Evolutionary conservation across 768 basidiomycete species (phyloP), one percentile per base, ranked within the genome.

Genomic region (Suillus plorans): DNA sequence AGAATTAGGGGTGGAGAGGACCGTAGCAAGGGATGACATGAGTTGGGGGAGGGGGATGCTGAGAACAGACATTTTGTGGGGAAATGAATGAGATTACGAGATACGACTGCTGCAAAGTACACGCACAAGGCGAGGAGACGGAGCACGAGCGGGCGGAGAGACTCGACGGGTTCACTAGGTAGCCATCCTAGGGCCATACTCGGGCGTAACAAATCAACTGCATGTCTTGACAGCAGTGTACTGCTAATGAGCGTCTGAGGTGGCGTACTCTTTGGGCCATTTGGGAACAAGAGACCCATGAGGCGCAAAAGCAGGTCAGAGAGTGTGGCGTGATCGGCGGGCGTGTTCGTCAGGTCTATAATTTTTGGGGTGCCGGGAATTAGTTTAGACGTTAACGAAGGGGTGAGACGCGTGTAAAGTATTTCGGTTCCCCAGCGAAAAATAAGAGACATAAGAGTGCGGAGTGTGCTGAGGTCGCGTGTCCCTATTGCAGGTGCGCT

Each of bases 371-470:
- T 60, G 18, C 45, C 66, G 22, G 68, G 60, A 13, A 67, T 52
- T 8, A 73, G 63, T 44, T 73, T 76, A 53, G 68, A 68, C 20
- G 79, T 78, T 84, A 80, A 84, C 45, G 76, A 71, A 59, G 74
- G 72, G 31, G 71, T 70, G n/a, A 87, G 74, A 59, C 77, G 79
- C 14, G 73, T 67, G 45, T 90, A 78, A 5, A 89, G 71, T 4
- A 84, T 84, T 16, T 87, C 83, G 3, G 86, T 73, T 8, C 85
- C 89, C 92, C 91, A 92, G 68, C 86, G 88, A 71, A 94, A 90
- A 34, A 84, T 73, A 65, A 94, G 82, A 16, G 89, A 84, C 18
- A 91, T 72, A 37, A 93, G 79, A 0, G 87, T 89, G 28, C 87
- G 83, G 2, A 94, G 72, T 64, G 85, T 77, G 6, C 80, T 76